These are phyloP conservation scores for Jacaranda mimosifolia DNA, from an alignment of 257 asterid genomes.

Conservation along the genomic window DNA sequence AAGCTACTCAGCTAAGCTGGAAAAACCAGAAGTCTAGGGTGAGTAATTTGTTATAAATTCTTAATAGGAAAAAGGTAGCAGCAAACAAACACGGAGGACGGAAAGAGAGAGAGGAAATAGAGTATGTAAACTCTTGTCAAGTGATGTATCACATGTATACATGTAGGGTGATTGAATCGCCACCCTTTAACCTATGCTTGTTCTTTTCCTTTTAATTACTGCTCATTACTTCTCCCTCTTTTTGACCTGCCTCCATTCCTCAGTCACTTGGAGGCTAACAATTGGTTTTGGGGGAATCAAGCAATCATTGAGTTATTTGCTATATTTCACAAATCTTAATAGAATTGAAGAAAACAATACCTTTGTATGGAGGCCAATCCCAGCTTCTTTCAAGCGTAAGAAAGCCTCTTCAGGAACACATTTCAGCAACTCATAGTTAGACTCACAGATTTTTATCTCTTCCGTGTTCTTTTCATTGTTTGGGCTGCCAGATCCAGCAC, in stretches of 20 bases:
- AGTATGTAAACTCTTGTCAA: not conserved
- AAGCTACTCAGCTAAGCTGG: not conserved
- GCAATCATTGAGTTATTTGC: slow-evolving; percentile 7
- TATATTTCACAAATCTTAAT: slow-evolving; percentile 25
- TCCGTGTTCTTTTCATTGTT: slow-evolving; percentile 52
- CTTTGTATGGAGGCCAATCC: slow-evolving; percentile 84
- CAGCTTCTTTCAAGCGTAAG: slow-evolving; percentile 76
- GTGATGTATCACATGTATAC: not conserved
- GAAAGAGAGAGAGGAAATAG: not conserved
- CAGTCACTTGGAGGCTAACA: slow-evolving; percentile 4
- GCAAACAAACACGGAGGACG: not conserved
- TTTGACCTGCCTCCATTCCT: not conserved
- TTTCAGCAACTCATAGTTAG: slow-evolving; percentile 66
- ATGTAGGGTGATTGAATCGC: not conserved
- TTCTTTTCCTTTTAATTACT: not conserved
- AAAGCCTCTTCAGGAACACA: slow-evolving; percentile 74
- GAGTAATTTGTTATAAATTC: not conserved
- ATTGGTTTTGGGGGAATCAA: slow-evolving; percentile 6
- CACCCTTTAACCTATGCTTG: not conserved
- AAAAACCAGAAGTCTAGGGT: not conserved
- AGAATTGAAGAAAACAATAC: slow-evolving; percentile 43
- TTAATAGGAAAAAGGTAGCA: not conserved
- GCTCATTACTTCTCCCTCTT: not conserved
- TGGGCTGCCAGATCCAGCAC: slow-evolving; percentile 45
- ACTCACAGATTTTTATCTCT: slow-evolving; percentile 44